A percentile compares a stretch with the other conserved stretches of the same genome.
Conservation (phyloP, 129 eudicot genomes). For the Calendula officinalis region DNA sequence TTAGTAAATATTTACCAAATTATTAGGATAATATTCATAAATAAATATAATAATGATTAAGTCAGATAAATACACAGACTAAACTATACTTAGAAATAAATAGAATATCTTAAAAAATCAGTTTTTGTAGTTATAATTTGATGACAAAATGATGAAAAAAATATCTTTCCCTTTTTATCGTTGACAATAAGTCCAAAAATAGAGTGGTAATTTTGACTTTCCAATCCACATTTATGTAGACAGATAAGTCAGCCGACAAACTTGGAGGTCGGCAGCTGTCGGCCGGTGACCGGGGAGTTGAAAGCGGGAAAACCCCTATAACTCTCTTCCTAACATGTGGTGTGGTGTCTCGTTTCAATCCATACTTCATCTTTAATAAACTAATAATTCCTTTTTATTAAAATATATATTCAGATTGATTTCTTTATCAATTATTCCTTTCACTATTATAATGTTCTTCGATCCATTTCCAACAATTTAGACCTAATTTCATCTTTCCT, state of each 20-base stretch:
- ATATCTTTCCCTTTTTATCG: neutral
- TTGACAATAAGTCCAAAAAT: constrained; percentile 15
- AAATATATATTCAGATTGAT: constrained; percentile 8
- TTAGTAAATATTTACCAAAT: no score
- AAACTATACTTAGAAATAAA: no score
- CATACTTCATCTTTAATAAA: neutral
- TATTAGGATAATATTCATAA: no score
- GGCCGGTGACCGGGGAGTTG: constrained; percentile 69
- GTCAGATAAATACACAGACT: no score
- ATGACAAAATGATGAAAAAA: neutral
- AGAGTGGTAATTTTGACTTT: constrained; percentile 16
- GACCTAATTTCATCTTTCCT: constrained; percentile 31
- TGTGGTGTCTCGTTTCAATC: constrained; percentile 14
- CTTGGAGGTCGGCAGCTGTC: constrained; percentile 89
- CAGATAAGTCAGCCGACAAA: constrained; percentile 70
- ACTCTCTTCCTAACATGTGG: neutral
- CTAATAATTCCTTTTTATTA: neutral
- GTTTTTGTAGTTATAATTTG: no score
- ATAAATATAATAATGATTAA: no score
- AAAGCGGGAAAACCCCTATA: constrained; percentile 24
- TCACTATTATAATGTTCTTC: constrained; percentile 17
- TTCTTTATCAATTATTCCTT: constrained; percentile 10
- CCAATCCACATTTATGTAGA: constrained; percentile 20
- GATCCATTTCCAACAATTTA: constrained; percentile 14
- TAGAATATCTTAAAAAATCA: no score